These are phyloP conservation scores for Fusarium subglutinans DNA, from an alignment of 2,329 filamentous ascomycete genomes.

Conservation along the genomic window DNA sequence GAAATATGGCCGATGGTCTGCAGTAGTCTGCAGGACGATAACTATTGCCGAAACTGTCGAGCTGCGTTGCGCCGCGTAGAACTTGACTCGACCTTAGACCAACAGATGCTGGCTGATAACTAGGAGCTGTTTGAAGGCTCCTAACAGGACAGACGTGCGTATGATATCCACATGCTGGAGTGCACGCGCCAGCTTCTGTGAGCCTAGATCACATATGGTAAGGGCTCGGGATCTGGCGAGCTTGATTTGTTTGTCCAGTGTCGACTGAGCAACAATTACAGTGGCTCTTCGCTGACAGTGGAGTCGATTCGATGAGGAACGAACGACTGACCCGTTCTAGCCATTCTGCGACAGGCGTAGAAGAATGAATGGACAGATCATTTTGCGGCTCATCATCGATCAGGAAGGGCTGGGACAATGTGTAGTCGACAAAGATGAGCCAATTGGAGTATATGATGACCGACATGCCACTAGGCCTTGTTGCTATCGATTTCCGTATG, in stretches of 20 bases:
- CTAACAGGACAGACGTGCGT: slow-evolving; percentile 39
- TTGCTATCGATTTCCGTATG: slow-evolving; percentile 35
- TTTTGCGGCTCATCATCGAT: slow-evolving; percentile 40
- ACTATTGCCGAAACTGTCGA: slow-evolving; percentile 45
- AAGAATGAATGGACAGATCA: slow-evolving; percentile 25
- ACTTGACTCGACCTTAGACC: slow-evolving; percentile 38
- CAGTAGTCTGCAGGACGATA: slow-evolving; percentile 36
- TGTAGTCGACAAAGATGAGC: slow-evolving; percentile 22
- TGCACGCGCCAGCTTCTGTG: slow-evolving; percentile 37
- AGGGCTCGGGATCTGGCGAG: slow-evolving; percentile 42
- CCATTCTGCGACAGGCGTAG: slow-evolving; percentile 26
- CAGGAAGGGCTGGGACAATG: slow-evolving; percentile 1
- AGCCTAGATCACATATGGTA: slow-evolving; percentile 41
- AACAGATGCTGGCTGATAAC: slow-evolving; percentile 42
- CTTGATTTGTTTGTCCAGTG: slow-evolving; percentile 26
- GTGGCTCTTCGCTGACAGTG: slow-evolving; percentile 34
- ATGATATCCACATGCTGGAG: slow-evolving; percentile 39
- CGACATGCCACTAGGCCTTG: slow-evolving; percentile 39
- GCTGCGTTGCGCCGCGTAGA: slow-evolving; percentile 43
- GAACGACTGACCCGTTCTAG: slow-evolving; percentile 32
- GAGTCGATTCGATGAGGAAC: slow-evolving; percentile 25
- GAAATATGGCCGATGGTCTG: slow-evolving; percentile 33
- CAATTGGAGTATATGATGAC: slow-evolving; percentile 40
- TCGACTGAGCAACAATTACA: slow-evolving; percentile 43
- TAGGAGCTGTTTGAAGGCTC: slow-evolving; percentile 37